phyloP scores from a whole-genome alignment of 2,329 filamentous ascomycete genomes.

The Phialophora chinensis region DNA sequence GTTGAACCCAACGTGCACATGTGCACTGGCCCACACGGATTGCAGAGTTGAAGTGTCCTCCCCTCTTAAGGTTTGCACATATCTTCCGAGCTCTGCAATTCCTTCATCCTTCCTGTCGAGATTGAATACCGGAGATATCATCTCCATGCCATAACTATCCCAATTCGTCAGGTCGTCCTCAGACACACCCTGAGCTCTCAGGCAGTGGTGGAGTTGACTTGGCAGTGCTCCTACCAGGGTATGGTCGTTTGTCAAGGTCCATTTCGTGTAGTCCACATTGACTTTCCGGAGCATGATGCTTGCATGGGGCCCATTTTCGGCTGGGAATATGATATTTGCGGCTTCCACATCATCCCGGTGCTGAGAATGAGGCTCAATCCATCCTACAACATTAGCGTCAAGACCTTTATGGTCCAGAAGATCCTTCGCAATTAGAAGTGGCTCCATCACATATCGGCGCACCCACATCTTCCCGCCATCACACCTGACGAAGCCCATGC shows the following conservation, averaged over 20 bases:
- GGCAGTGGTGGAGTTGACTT: slow-evolving; percentile 24
- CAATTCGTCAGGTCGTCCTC: slow-evolving; percentile 15
- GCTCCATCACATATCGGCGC: slow-evolving; percentile 32
- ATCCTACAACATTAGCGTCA: slow-evolving; percentile 28
- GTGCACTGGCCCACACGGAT: slow-evolving; percentile 34
- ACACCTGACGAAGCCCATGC: slow-evolving; percentile 11
- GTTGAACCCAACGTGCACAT: slow-evolving; percentile 37
- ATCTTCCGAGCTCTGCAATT: slow-evolving; percentile 22
- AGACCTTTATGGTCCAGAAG: slow-evolving; percentile 18
- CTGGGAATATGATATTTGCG: neutral
- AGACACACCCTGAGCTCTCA: neutral
- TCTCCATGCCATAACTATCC: slow-evolving; percentile 33
- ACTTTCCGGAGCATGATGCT: slow-evolving; percentile 25
- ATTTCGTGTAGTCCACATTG: slow-evolving; percentile 28
- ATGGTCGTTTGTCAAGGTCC: slow-evolving; percentile 37
- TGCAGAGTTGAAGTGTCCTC: slow-evolving; percentile 18
- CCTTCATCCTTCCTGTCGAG: slow-evolving; percentile 22
- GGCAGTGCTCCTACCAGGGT: slow-evolving; percentile 28
- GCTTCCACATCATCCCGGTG: neutral
- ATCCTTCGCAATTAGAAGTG: slow-evolving; percentile 30
- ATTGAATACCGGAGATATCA: slow-evolving; percentile 28
- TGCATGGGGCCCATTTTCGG: slow-evolving; percentile 8
- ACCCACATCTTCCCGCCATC: slow-evolving; percentile 19
- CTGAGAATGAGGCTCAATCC: slow-evolving; percentile 15
- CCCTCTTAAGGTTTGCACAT: slow-evolving; percentile 21